A percentile compares a stretch with the other conserved stretches of the same genome.
Evolutionary conservation across 257 asterid species (phyloP).

Genomic region (Osmanthus fragrans): DNA sequence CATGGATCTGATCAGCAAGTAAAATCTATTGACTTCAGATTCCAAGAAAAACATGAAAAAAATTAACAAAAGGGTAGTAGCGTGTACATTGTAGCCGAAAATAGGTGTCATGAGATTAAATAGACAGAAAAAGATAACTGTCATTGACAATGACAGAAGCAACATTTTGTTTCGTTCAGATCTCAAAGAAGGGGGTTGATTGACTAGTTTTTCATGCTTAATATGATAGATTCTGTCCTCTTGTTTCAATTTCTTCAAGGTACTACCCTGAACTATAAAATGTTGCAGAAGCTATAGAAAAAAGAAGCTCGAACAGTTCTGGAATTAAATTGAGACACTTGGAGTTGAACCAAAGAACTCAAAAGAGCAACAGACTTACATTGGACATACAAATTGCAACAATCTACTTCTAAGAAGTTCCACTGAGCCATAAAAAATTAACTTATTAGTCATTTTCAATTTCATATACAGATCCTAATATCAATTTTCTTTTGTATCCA

Average conservation of each 20-base stretch:
- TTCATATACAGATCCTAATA: neutral
- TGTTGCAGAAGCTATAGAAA: neutral
- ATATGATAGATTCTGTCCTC: neutral
- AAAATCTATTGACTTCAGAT: conserved; percentile 23
- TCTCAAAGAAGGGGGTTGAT: conserved; percentile 12
- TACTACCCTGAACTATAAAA: neutral
- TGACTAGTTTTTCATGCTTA: conserved; percentile 2
- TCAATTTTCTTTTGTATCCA: neutral
- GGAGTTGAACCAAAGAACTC: neutral
- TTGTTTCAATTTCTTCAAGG: neutral
- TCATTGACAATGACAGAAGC: conserved; percentile 19
- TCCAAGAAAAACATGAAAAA: conserved; percentile 11
- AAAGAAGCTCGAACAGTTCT: neutral
- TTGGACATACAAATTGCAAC: neutral
- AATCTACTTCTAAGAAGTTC: neutral
- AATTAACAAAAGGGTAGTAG: conserved; percentile 10
- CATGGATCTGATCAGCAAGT: conserved; percentile 85
- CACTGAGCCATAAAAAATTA: neutral
- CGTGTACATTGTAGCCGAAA: conserved; percentile 4
- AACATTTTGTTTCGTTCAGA: conserved; percentile 12
- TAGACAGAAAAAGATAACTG: conserved; percentile 15
- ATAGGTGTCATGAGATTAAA: neutral
- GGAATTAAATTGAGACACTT: neutral
- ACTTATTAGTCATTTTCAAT: neutral
- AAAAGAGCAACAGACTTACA: neutral